Evolutionary conservation across 371 early-diverging fungal genomes (phyloP).

Genomic region (Dichotomocladium elegans): DNA sequence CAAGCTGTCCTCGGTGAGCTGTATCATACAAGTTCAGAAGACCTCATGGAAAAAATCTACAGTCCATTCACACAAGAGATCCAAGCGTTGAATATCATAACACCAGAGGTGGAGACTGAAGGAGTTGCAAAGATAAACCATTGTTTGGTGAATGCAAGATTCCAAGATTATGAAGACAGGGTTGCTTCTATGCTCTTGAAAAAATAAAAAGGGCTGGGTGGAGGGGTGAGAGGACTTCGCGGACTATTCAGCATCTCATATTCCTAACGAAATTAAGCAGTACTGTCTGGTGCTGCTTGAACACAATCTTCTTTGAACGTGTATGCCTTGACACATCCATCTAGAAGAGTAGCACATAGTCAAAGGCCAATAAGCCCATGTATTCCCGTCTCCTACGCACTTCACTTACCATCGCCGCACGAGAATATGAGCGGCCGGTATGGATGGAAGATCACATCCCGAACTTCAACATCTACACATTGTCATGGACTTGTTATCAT

Average conservation of each 20-base stretch:
- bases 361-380: background rate
- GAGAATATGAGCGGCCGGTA: constrained; percentile 73
- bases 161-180: no score
- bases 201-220: no score
- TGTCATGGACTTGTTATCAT: constrained; percentile 75
- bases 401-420: constrained; percentile 70
- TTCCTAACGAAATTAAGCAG: no score
- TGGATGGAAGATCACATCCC: constrained; percentile 89
- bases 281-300: no score
- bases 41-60: constrained; percentile 43
- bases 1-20: constrained; percentile 30
- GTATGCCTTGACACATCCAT: constrained; percentile 32
- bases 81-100: no score
- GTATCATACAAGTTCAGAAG: constrained; percentile 37
- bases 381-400: background rate
- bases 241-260: no score
- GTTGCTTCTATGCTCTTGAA: no score
- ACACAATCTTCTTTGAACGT: constrained; percentile 20
- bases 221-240: no score
- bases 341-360: constrained; percentile 6
- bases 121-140: no score
- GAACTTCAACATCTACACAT: constrained; percentile 77
- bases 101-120: no score
- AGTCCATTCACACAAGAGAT: constrained; percentile 29
- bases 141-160: no score